Conservation (phyloP, 805 yeast genomes). For the Vanderwaltozyma tropicalis region DNA sequence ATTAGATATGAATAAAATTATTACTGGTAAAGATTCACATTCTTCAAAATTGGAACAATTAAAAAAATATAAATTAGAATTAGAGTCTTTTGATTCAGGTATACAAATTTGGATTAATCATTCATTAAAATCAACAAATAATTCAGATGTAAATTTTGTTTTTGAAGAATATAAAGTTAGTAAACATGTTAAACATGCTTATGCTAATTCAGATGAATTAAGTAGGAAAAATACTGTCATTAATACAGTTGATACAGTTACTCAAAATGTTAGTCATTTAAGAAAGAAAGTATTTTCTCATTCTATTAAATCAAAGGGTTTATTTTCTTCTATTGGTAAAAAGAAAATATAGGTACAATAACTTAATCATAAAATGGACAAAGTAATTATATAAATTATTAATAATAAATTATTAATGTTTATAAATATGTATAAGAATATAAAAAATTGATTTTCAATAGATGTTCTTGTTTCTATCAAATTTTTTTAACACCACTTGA, state of each 20-base stretch:
- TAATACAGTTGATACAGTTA: constrained; percentile 33
- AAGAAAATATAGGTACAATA: constrained; percentile 34
- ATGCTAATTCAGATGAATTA: constrained; percentile 46
- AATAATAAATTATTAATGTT: no score
- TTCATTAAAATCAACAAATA: constrained; percentile 23
- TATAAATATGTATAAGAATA: background rate
- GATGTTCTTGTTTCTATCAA: background rate
- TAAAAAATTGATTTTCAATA: background rate
- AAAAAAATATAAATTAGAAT: constrained; percentile 29
- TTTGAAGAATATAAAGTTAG: constrained; percentile 33
- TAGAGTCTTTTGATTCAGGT: constrained; percentile 41
- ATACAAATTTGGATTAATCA: constrained; percentile 43
- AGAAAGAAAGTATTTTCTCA: constrained; percentile 40
- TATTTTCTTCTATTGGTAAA: constrained; percentile 44
- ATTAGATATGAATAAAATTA: constrained; percentile 34
- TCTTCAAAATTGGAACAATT: constrained; percentile 19
- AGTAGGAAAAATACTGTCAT: constrained; percentile 30
- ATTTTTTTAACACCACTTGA: constrained; percentile 42
- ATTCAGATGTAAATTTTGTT: constrained; percentile 24
- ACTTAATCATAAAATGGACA: no score
- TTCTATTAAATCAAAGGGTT: constrained; percentile 38
- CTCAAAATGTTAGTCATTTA: constrained; percentile 41
- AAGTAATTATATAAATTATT: constrained; percentile 28
- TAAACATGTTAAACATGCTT: constrained; percentile 51
- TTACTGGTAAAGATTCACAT: constrained; percentile 15